phyloP scores from a whole-genome alignment of 2,329 filamentous ascomycete species.

The Lachnellula willkommii region DNA sequence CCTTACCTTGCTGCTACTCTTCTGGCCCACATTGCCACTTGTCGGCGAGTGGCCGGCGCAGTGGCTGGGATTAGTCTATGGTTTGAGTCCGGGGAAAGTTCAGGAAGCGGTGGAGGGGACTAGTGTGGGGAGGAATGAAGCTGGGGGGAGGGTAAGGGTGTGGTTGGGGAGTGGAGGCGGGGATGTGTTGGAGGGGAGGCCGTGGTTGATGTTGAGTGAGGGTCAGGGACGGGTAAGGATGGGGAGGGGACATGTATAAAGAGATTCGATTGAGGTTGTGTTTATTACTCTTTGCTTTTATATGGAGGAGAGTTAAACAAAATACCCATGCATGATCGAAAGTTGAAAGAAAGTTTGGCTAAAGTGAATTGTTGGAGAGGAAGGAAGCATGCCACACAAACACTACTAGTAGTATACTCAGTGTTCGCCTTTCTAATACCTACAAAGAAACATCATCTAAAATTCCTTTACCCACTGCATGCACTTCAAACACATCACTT shows the following conservation, averaged over 20 bases:
- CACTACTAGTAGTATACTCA: too few species aligned
- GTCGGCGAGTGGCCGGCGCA: slow-evolving; percentile 5
- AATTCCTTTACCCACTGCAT: too few species aligned
- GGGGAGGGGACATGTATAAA: neutral
- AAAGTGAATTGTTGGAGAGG: too few species aligned
- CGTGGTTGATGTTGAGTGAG: slow-evolving; percentile 1
- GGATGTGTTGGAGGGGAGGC: slow-evolving; percentile 2
- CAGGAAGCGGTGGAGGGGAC: slow-evolving; percentile 5
- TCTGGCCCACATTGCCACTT: slow-evolving; percentile 1
- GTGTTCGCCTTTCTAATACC: too few species aligned
- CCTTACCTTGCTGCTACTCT: neutral
- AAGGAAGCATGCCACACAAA: too few species aligned
- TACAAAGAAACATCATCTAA: too few species aligned
- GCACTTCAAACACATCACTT: too few species aligned
- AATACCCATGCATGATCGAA: too few species aligned
- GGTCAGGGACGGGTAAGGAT: neutral
- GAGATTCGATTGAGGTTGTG: neutral
- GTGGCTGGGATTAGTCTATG: slow-evolving; percentile 4
- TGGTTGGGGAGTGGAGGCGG: slow-evolving; percentile 2
- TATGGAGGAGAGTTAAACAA: too few species aligned
- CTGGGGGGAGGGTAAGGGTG: neutral
- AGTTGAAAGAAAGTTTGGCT: too few species aligned
- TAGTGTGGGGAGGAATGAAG: neutral
- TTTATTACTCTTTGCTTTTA: too few species aligned
- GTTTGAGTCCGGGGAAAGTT: neutral